Conservation (phyloP, 148 eudicot genomes). For the Talinum fruticosum region DNA sequence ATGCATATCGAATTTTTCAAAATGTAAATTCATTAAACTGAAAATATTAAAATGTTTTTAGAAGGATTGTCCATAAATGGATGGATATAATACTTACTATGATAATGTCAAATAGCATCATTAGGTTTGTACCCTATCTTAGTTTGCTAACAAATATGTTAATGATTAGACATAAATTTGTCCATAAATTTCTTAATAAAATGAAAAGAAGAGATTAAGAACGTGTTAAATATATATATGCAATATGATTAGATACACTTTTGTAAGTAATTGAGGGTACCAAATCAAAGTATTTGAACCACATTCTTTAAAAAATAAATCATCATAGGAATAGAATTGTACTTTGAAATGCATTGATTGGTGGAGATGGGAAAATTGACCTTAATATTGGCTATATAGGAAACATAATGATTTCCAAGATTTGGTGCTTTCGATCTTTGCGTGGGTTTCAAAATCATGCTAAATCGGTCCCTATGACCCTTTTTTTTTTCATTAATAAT, state of each 20-base stretch:
- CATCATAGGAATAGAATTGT: not conserved
- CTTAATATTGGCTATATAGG: not conserved
- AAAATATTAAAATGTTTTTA: too few relatives aligned
- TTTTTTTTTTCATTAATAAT: too few relatives aligned
- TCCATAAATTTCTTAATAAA: not conserved
- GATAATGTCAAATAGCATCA: not conserved
- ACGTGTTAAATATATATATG: too few relatives aligned
- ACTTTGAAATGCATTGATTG: not conserved
- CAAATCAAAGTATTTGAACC: not conserved
- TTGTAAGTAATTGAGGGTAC: not conserved
- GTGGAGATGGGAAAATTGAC: not conserved
- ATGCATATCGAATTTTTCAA: too few relatives aligned
- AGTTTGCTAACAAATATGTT: not conserved
- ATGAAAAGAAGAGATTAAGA: not conserved
- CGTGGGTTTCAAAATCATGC: conserved; percentile 10
- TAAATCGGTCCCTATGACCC: not conserved
- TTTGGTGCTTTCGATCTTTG: not conserved
- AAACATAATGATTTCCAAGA: conserved; percentile 3
- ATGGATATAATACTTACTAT: not conserved
- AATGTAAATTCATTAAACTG: too few relatives aligned
- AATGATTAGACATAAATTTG: not conserved
- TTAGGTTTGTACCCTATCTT: not conserved
- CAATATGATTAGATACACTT: not conserved
- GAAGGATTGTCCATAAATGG: too few relatives aligned
- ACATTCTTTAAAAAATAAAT: not conserved